These are phyloP conservation scores for Suhomyces pyralidae DNA, from an alignment of 805 yeast species.

Conservation along the genomic window DNA sequence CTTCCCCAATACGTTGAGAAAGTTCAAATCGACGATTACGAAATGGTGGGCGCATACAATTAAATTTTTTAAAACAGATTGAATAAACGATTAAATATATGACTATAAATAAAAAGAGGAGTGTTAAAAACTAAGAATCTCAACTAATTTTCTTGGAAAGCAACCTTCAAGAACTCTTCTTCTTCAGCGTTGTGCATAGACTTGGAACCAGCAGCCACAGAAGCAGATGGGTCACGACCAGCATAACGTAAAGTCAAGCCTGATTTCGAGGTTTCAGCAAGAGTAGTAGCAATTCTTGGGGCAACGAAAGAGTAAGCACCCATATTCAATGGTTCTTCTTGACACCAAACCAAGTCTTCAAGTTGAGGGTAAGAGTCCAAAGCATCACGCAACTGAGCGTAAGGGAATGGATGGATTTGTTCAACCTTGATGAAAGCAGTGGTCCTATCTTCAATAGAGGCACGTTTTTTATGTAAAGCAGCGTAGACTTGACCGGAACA, in stretches of 20 bases:
- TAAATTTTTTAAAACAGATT: not conserved
- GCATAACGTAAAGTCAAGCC: constrained; percentile 70
- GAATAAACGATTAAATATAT: not conserved
- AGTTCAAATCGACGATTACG: constrained; percentile 16
- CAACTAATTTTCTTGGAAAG: constrained; percentile 38
- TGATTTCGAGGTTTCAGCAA: constrained; percentile 68
- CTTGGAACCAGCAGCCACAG: constrained; percentile 98
- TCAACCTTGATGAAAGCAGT: constrained; percentile 89
- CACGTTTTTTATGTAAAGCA: constrained; percentile 87
- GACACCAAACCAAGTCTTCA: constrained; percentile 93
- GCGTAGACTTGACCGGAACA: constrained; percentile 94
- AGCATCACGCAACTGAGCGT: constrained; percentile 83
- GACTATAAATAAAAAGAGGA: not conserved
- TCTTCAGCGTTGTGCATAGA: constrained; percentile 85
- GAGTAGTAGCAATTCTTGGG: constrained; percentile 79
- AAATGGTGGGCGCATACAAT: constrained; percentile 2
- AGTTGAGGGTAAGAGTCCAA: constrained; percentile 75
- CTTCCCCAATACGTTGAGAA: constrained; percentile 29
- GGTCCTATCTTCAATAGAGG: constrained; percentile 64
- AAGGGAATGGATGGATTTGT: constrained; percentile 99
- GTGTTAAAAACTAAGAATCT: not conserved
- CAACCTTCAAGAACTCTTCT: constrained; percentile 78
- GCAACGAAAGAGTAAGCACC: constrained; percentile 79
- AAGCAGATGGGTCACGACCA: constrained; percentile 97
- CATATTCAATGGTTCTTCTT: constrained; percentile 98